Base-by-base conservation (phyloP, 129 eudicot genomes). In the Pulicaria dysenterica region DNA sequence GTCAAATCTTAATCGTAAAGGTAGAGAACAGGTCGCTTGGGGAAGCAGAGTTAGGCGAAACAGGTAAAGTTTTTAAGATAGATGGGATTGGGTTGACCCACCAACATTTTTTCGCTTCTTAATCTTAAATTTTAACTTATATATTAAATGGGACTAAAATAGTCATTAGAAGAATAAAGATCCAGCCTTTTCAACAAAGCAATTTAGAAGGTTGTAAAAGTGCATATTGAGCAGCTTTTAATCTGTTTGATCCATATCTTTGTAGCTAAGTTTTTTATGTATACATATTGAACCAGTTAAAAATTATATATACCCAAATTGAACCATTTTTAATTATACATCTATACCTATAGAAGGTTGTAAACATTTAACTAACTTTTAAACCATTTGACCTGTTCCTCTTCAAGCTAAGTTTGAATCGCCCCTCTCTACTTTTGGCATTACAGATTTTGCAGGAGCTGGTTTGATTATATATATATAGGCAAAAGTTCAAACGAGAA, bases 11-110 rank as follows among this genome's bases (percentile, higher is more conserved):
- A 37, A 44, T 16, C 6, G 39, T 8, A 16, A 51, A 8, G 41
- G 15, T 62, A 12, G 44, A 41, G 63, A 39, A 50, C 31, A 4
- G 16, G 43, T 44, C 16, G 44, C 17, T 36, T 3, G 3, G 58
- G 42, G 10, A 55, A 46, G 36, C 46, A 58, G 43, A 34, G 46
- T 45, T 58, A 34, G 38, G 69, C 53, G 55, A 51, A 41, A 63
- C 13, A 0, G 7, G 58, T 19, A 63, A 11, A 24, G 6, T 42
- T 9, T 34, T 72, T 37, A 60, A 60, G 59, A 46, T 1, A 9
- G 8, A 11, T 73, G 8, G 4, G 17, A 19, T 58, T n/a, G 62
- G 5, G 49, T 46, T 73, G 69, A 59, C 7, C 63, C 2, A 34
- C 41, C 50, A 42, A 49, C 72, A 53, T 41, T n/a, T 50, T 64